phyloP scores from a whole-genome alignment of 2,329 filamentous ascomycete genomes.

The Cadophora gregata region DNA sequence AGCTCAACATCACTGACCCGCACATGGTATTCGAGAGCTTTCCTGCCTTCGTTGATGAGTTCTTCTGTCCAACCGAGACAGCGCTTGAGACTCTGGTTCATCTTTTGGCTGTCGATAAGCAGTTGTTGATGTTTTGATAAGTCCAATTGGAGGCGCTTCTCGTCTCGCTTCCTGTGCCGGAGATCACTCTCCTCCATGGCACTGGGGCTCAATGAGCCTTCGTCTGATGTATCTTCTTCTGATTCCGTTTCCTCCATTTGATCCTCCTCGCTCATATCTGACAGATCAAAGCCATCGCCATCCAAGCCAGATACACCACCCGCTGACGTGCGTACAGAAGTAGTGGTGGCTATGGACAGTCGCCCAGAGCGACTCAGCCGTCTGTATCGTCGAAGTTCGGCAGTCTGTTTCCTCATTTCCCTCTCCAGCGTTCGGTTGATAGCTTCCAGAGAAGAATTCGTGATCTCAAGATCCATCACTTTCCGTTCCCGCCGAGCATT shows the following conservation, averaged over 20 bases:
- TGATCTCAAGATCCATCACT: constrained; percentile 95
- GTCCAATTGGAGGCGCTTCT: constrained; percentile 83
- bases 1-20: constrained; percentile 79
- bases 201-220: constrained; percentile 47
- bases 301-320: constrained; percentile 52
- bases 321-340: constrained; percentile 53
- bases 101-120: constrained; percentile 87
- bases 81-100: constrained; percentile 91
- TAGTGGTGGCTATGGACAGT: constrained; percentile 64
- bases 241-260: constrained; percentile 53
- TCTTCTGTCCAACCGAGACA: constrained; percentile 91
- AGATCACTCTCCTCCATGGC: constrained; percentile 52
- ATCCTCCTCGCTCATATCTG: constrained; percentile 58
- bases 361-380: constrained; percentile 84
- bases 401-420: constrained; percentile 88
- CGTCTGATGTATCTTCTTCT: constrained; percentile 52
- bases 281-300: constrained; percentile 45
- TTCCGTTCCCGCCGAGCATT: constrained; percentile 92
- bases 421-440: constrained; percentile 94
- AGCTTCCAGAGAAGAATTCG: constrained; percentile 90
- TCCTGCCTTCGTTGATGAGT: constrained; percentile 86
- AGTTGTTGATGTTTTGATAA: constrained; percentile 88
- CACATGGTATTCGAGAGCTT: constrained; percentile 84
- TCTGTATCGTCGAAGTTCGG: constrained; percentile 83
- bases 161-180: constrained; percentile 72